These are phyloP conservation scores for Guillardia theta DNA, from an alignment of 78 protist species.

Conservation along the genomic window DNA sequence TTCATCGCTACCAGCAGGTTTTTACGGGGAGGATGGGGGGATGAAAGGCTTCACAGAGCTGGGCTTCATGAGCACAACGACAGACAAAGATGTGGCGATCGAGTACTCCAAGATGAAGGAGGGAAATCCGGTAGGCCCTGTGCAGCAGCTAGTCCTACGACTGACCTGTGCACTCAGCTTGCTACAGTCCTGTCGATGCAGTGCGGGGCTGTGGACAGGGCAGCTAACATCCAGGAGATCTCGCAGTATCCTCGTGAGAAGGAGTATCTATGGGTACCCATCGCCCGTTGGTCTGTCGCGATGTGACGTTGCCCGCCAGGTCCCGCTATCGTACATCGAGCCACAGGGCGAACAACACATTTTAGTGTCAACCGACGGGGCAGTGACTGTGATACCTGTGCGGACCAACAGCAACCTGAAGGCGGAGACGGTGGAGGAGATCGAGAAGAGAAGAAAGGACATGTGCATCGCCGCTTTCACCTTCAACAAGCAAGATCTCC, in stretches of 20 bases:
- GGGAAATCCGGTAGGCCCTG: too few species aligned
- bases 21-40: background rate
- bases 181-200: background rate
- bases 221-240: background rate
- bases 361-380: background rate
- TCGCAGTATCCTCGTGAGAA: constrained; percentile 24
- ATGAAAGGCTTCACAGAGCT: background rate
- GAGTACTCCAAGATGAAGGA: background rate
- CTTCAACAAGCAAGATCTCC: background rate
- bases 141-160: too few species aligned
- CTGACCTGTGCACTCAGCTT: too few species aligned
- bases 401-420: background rate
- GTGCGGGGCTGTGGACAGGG: background rate
- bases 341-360: background rate
- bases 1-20: background rate
- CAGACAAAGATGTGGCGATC: background rate
- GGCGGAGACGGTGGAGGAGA: background rate
- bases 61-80: background rate
- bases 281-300: too few species aligned
- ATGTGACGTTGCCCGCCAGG: too few species aligned
- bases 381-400: background rate
- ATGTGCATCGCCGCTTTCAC: background rate
- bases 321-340: too few species aligned
- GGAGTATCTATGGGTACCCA: background rate
- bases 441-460: background rate